Percentiles rank a stretch among this genome's conserved stretches.
phyloP scores from a whole-genome alignment of 139 green algal genomes.

The Tetraselmis chui region DNA sequence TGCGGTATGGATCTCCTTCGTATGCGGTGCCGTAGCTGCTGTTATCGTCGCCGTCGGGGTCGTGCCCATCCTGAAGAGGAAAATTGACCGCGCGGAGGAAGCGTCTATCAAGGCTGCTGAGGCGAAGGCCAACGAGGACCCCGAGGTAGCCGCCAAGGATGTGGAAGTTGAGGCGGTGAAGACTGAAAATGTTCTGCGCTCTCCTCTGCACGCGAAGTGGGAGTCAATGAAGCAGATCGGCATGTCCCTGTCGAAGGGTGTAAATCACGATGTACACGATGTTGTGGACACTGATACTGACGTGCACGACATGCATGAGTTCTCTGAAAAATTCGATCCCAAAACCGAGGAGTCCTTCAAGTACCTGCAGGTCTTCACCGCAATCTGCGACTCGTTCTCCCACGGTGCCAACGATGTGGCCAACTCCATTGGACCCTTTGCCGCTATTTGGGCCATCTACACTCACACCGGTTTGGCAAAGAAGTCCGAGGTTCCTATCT shows the following conservation, averaged over 20 bases:
- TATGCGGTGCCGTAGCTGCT: background rate
- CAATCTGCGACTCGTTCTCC: conserved; percentile 73
- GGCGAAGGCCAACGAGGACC: background rate
- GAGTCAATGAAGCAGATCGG: background rate
- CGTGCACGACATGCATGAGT: conserved; percentile 42
- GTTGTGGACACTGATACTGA: conserved; percentile 23
- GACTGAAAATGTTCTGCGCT: background rate
- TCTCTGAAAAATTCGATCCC: conserved; percentile 62
- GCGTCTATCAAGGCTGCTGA: background rate
- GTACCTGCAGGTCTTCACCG: conserved; percentile 81
- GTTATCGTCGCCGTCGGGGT: background rate
- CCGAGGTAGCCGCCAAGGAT: background rate
- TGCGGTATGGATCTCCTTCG: background rate
- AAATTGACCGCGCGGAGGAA: conserved; percentile 3
- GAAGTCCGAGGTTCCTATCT: conserved; percentile 31
- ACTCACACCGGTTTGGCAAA: background rate
- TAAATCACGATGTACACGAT: conserved; percentile 23
- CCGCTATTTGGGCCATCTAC: conserved; percentile 52
- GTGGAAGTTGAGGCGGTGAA: background rate
- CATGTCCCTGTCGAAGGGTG: conserved; percentile 5
- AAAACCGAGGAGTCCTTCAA: conserved; percentile 63
- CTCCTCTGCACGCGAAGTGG: background rate
- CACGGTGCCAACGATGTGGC: conserved; percentile 82
- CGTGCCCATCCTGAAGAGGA: background rate
- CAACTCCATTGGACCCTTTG: conserved; percentile 66